Conservation (phyloP, 345 rosid species). For the Reutealis trisperma region DNA sequence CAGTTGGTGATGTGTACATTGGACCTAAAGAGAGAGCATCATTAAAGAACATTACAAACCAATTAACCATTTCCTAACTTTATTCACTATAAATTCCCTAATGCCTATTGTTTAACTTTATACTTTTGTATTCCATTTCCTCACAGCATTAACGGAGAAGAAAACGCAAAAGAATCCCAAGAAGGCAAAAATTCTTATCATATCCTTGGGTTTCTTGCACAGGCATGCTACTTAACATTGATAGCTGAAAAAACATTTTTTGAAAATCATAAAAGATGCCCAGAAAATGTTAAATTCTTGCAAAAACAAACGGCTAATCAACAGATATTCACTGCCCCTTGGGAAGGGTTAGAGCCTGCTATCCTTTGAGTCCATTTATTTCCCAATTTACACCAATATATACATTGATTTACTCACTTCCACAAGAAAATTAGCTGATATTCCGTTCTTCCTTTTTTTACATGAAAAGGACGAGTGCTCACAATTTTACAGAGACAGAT, state of each 20-base stretch:
- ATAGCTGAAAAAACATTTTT: background rate
- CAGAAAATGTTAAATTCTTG: background rate
- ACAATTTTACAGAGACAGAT: background rate
- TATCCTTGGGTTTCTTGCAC: background rate
- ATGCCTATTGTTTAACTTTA: background rate
- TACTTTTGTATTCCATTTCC: background rate
- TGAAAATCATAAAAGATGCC: background rate
- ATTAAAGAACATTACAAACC: conserved; percentile 5
- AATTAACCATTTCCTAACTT: background rate
- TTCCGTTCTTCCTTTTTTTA: no score
- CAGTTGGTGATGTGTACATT: conserved; percentile 36
- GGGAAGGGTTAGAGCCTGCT: no score
- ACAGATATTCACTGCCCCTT: no score
- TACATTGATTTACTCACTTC: no score
- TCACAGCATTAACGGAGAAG: background rate
- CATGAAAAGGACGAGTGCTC: background rate
- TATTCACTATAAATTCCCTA: no score
- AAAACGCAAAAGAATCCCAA: background rate
- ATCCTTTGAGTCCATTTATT: background rate
- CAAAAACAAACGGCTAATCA: background rate
- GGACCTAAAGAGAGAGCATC: conserved; percentile 34
- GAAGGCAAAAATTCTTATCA: background rate
- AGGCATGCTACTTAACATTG: background rate
- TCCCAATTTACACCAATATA: background rate
- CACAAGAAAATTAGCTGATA: no score